Conservation (phyloP, 164 flowering plant species). For the Stephania cephalantha region DNA sequence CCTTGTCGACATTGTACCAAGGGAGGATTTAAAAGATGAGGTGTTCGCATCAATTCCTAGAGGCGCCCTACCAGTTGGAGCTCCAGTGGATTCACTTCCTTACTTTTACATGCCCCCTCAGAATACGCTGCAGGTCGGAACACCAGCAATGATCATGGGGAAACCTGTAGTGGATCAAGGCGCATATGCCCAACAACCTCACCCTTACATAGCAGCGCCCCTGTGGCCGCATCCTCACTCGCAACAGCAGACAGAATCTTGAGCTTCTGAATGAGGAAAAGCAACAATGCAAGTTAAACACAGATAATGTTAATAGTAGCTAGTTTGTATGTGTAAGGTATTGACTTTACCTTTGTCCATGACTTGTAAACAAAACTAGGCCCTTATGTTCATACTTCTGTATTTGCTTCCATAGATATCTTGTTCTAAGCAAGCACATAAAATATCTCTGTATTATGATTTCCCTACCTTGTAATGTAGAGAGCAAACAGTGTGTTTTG, state of each 20-base stretch:
- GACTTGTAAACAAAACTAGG: not conserved
- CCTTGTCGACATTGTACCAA: conserved; percentile 67
- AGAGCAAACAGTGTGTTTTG: not conserved
- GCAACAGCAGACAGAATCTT: conserved; percentile 36
- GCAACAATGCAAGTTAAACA: conserved; percentile 7
- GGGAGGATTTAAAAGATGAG: conserved; percentile 70
- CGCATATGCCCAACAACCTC: conserved; percentile 46
- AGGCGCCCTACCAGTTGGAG: conserved; percentile 38
- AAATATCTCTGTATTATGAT: not conserved
- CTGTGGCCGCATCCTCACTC: conserved; percentile 46
- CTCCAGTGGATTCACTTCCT: conserved; percentile 42
- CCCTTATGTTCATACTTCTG: not conserved
- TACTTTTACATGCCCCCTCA: conserved; percentile 49
- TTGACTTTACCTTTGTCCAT: not conserved
- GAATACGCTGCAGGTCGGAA: conserved; percentile 36
- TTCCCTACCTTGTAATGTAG: no score
- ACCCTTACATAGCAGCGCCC: conserved; percentile 40
- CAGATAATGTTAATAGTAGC: not conserved
- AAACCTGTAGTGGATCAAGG: conserved; percentile 48
- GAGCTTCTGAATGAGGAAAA: conserved; percentile 5
- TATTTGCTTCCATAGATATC: no score
- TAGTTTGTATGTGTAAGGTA: not conserved
- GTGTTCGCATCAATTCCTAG: conserved; percentile 47
- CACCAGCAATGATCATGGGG: conserved; percentile 50
- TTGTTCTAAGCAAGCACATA: not conserved